Evolutionary conservation across 768 basidiomycete species (phyloP), one percentile per base, ranked within the genome.

Genomic region (Naganishia randhawae): DNA sequence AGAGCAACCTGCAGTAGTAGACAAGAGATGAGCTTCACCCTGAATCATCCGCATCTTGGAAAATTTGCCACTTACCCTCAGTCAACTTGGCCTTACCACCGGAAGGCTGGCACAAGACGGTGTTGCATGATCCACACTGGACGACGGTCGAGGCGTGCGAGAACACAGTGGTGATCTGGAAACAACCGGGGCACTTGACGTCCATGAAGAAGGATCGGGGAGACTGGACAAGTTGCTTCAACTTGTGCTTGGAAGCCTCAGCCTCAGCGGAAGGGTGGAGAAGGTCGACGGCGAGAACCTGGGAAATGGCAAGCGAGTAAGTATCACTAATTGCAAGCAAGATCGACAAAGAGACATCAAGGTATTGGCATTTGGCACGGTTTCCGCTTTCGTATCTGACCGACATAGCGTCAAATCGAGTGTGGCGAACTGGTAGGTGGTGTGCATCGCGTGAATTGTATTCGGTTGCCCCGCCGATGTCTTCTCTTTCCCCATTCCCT

Each of bases 191-290:
- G 84, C 95, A 98, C 83, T 98, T 99, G 76, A 98, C 94, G 78
- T 99, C 96, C 96, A 99, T 98, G 84, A 98, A 98, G 84, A 91
- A 98, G 39, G 95, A 98, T 84, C 97, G 92, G 73, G 96, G 96
- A 63, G 89, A 89, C 83, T 97, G 96, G 75, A 99, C 96, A 76
- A 98, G 88, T 81, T 93, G 89, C 87, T 99, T 98, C 82, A 97
- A 90, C 86, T 98, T 98, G 89, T 98, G 95, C 82, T 87, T 88
- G 82, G 85, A 88, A 82, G 84, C 88, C 84, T 95, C 90, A 75
- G 86, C 82, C 81, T 92, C 90, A 73, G 86, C 82, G 69, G 92
- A 89, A 75, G 92, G 95, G 88, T 98, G 91, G 81, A 98, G 89
- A 81, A 99, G 89, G 83, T 99, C 96, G 81, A 96, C 81, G 81